Conservation (phyloP, 768 basidiomycete species). For the Myochromella boudieri region DNA sequence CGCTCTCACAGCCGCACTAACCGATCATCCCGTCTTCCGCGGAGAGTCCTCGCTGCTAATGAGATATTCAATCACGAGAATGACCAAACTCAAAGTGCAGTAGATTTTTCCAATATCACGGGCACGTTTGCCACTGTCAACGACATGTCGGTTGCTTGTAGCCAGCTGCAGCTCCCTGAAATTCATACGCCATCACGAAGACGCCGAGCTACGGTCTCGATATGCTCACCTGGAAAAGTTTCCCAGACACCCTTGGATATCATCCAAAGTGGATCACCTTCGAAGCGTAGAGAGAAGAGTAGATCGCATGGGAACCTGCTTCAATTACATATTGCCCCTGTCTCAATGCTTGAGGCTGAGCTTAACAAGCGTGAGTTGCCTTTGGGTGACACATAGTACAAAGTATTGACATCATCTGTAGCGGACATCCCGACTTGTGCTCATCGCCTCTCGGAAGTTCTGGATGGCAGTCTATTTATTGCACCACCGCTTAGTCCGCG, state of each 20-base stretch:
- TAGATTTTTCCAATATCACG: slow-evolving; percentile 34
- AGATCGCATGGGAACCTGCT: slow-evolving; percentile 65
- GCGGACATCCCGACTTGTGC: slow-evolving; percentile 42
- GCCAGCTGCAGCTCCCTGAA: slow-evolving; percentile 31
- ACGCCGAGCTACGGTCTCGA: slow-evolving; percentile 68
- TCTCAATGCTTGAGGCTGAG: slow-evolving; percentile 65
- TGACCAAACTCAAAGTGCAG: slow-evolving; percentile 27
- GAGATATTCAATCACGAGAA: slow-evolving; percentile 64
- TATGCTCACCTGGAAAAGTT: slow-evolving; percentile 52
- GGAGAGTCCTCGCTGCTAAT: slow-evolving; percentile 62
- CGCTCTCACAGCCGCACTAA: slow-evolving; percentile 42
- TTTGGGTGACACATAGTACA: background rate
- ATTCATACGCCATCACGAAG: slow-evolving; percentile 43
- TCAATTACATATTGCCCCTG: slow-evolving; percentile 63
- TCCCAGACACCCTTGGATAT: slow-evolving; percentile 19
- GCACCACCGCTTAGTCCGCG: slow-evolving; percentile 44
- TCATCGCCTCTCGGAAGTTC: slow-evolving; percentile 60
- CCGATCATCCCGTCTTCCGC: slow-evolving; percentile 57
- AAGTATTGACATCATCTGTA: slow-evolving; percentile 15
- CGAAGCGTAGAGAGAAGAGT: slow-evolving; percentile 65
- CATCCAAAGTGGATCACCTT: slow-evolving; percentile 48
- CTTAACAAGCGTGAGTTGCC: slow-evolving; percentile 54
- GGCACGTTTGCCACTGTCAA: slow-evolving; percentile 29
- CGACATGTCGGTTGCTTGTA: slow-evolving; percentile 21
- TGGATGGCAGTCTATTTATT: slow-evolving; percentile 71